Base-by-base conservation (phyloP, 257 asterid species). In the Catharanthus roseus region DNA sequence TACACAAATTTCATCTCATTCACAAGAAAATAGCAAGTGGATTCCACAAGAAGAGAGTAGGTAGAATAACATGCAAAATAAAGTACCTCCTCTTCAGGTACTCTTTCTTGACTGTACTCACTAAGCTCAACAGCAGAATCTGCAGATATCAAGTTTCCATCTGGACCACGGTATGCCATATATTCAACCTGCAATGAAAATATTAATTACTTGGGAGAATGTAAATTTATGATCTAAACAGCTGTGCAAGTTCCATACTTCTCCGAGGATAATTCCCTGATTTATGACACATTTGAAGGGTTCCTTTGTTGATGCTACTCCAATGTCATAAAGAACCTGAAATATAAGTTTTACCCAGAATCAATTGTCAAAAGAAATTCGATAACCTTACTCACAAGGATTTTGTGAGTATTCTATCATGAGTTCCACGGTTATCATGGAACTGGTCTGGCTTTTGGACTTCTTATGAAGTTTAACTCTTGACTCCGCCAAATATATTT, bases 231-330 rank as follows among this genome's bases (percentile, higher is more conserved):
- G 53, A 61, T 55, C 69, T 72, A 41, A 64, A 60, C 70, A 62
- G 77, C 63, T 34, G 47, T 61, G 60, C 60, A 69, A 85, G 65
- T 29, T 56, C 75, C 89, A 85, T 85, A 95, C 99, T 84, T 95
- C 99, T 57, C 99, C 99, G 67, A 95, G 96, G 81, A 95, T 95
- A 68, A 95, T 88, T 78, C 99, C 99, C 85, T 95, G 99, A 81
- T 95, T 95, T 81, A 95, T 95, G 83, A 95, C 99, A 81, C 99
- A 88, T 72, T 95, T 86, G 77, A 95, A 95, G 61, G 99, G 99
- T 80, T 95, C 97, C 87, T 80, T 84, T 28, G 88, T 91, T 67
- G 99, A 89, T 67, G 91, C 97, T 47, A 82, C 88, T 39, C 96
- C 99, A 44, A 88, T 75, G 85, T 91, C 99, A 80, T 88, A 91